Conservation (phyloP, 495 filamentous ascomycete species). For the Xylaria telfairii region DNA sequence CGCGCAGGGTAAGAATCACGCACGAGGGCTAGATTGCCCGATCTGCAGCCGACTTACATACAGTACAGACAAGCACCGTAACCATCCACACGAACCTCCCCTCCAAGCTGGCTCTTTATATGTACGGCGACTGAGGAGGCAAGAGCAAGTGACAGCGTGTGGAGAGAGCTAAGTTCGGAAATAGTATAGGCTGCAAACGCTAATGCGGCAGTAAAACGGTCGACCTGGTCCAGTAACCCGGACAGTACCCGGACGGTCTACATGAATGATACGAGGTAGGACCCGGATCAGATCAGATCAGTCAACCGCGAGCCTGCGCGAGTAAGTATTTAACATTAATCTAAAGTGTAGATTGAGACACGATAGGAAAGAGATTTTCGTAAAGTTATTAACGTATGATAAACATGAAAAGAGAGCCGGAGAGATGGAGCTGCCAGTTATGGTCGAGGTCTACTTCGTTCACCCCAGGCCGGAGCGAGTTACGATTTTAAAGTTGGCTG, state of each 20-base stretch:
- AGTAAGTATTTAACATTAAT: not conserved
- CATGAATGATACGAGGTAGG: not conserved
- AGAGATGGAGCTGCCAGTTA: no score
- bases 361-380: no score
- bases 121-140: not conserved
- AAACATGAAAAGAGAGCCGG: not conserved
- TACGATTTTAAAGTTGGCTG: not conserved
- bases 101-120: constrained; percentile 6
- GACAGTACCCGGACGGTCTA: not conserved
- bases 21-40: not conserved
- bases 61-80: not conserved
- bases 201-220: constrained; percentile 12
- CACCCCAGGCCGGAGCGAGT: not conserved
- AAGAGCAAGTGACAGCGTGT: constrained; percentile 12
- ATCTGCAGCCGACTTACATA: not conserved
- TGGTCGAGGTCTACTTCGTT: not conserved
- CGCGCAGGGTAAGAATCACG: not conserved
- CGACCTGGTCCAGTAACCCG: not conserved
- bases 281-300: not conserved
- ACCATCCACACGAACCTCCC: constrained; percentile 13
- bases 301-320: no score
- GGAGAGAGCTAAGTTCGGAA: constrained; percentile 16
- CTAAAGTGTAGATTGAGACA: not conserved
- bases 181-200: constrained; percentile 11
- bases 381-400: not conserved